phyloP scores from a whole-genome alignment of 2,329 filamentous ascomycete genomes.

The Tolypocladium nubicola region DNA sequence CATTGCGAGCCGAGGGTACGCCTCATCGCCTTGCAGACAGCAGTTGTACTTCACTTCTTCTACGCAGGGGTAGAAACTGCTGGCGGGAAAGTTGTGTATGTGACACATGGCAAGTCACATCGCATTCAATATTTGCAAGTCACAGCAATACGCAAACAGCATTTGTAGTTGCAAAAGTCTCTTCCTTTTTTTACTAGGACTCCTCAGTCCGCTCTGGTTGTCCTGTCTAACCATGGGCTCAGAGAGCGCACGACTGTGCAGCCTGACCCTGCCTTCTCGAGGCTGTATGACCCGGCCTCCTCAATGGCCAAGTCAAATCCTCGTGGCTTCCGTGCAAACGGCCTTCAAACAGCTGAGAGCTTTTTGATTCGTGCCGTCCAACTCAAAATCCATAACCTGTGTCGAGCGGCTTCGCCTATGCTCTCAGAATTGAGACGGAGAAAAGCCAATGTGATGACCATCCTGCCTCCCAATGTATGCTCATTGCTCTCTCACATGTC shows the following conservation, averaged over 20 bases:
- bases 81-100: too few species aligned
- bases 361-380: constrained; percentile 19
- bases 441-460: constrained; percentile 21
- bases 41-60: too few species aligned
- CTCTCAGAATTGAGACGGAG: constrained; percentile 23
- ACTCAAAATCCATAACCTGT: constrained; percentile 26
- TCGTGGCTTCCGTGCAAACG: constrained; percentile 4
- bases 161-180: not conserved
- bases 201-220: constrained; percentile 30
- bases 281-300: constrained; percentile 8
- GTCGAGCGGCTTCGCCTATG: constrained; percentile 26
- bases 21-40: too few species aligned
- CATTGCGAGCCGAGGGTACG: too few species aligned
- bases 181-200: constrained; percentile 26
- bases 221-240: constrained; percentile 13
- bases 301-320: constrained; percentile 20
- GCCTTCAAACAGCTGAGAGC: constrained; percentile 12
- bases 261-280: constrained; percentile 3
- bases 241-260: constrained; percentile 4
- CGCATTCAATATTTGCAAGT: not conserved
- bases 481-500: constrained; percentile 20
- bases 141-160: not conserved
- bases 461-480: constrained; percentile 20
- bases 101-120: not conserved
- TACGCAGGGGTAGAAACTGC: too few species aligned